These are phyloP conservation scores for Chlorella sorokiniana DNA, from an alignment of 139 green algal species.

Conservation along the genomic window DNA sequence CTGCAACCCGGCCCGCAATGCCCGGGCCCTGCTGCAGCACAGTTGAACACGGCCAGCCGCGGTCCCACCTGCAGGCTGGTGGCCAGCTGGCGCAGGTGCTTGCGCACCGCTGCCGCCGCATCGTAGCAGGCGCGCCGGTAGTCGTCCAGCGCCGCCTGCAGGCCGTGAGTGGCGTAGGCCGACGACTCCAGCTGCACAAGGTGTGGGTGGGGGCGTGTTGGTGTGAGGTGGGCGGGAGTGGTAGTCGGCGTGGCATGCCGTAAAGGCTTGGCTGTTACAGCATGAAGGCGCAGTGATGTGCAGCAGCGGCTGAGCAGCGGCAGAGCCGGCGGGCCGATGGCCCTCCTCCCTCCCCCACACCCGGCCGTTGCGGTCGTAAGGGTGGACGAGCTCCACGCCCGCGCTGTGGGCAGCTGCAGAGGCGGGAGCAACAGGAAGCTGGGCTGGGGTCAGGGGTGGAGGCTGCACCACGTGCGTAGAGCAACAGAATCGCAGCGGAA, in stretches of 20 bases:
- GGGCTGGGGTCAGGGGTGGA: too few species aligned
- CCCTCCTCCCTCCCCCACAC: background rate
- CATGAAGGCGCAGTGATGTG: too few species aligned
- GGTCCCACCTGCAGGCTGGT: slow-evolving; percentile 35
- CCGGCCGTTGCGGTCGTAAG: slow-evolving; percentile 54
- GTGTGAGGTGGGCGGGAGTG: background rate
- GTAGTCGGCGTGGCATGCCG: background rate
- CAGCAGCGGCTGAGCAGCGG: too few species aligned
- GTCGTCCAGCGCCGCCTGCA: slow-evolving; percentile 56
- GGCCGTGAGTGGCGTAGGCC: slow-evolving; percentile 29
- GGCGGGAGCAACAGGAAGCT: background rate
- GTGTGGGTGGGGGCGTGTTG: background rate
- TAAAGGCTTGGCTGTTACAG: too few species aligned
- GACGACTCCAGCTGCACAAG: slow-evolving; percentile 25
- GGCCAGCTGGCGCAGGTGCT: slow-evolving; percentile 47
- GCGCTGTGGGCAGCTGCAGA: background rate
- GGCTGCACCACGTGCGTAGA: too few species aligned
- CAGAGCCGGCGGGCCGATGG: background rate
- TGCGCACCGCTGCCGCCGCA: slow-evolving; percentile 39
- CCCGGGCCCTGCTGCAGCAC: too few species aligned
- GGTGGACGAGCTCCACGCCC: slow-evolving; percentile 42
- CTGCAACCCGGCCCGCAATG: too few species aligned
- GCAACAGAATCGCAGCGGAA: too few species aligned
- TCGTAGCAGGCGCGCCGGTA: slow-evolving; percentile 51
- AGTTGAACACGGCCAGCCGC: too few species aligned